Conservation (phyloP, 2,329 filamentous ascomycete genomes). For the Anisogramma anomala region DNA sequence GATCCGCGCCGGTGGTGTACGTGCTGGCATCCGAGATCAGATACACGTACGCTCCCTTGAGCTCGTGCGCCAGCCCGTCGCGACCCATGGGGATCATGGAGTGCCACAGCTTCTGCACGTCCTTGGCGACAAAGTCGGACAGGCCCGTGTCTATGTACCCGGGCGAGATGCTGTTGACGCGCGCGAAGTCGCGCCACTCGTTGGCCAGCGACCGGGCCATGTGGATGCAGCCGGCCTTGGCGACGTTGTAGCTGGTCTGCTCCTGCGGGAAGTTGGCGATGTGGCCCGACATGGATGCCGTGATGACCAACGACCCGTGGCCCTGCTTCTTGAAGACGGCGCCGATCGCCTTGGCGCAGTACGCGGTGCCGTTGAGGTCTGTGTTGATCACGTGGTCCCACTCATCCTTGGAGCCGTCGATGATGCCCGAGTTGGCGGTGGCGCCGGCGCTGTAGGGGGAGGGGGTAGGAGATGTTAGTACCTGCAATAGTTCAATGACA, state of each 20-base stretch:
- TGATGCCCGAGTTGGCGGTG: conserved; percentile 54
- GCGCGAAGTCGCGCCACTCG: conserved; percentile 49
- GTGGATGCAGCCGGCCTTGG: conserved; percentile 54
- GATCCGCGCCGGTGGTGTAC: conserved; percentile 63
- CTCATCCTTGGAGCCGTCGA: conserved; percentile 74
- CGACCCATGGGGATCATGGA: conserved; percentile 64
- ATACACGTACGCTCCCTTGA: conserved; percentile 68
- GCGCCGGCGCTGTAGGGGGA: conserved; percentile 41
- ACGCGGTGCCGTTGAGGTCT: conserved; percentile 62
- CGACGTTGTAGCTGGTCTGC: conserved; percentile 63
- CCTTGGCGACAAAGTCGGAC: conserved; percentile 48
- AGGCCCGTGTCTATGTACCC: conserved; percentile 57
- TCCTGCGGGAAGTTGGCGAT: conserved; percentile 68
- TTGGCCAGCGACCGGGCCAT: conserved; percentile 41
- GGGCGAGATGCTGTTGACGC: conserved; percentile 43
- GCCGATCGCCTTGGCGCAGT: conserved; percentile 66
- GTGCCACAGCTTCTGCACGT: conserved; percentile 61
- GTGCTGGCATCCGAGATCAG: conserved; percentile 62
- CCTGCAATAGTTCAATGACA: not conserved
- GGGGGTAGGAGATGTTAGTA: too few relatives aligned
- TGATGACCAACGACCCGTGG: conserved; percentile 62
- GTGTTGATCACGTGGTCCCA: conserved; percentile 70
- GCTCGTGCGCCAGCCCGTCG: conserved; percentile 55
- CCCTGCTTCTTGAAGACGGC: conserved; percentile 15
- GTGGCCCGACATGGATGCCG: conserved; percentile 66